Evolutionary conservation across 192 early-diverging fungal species (phyloP).

Genomic region (Mortierella hygrophila): DNA sequence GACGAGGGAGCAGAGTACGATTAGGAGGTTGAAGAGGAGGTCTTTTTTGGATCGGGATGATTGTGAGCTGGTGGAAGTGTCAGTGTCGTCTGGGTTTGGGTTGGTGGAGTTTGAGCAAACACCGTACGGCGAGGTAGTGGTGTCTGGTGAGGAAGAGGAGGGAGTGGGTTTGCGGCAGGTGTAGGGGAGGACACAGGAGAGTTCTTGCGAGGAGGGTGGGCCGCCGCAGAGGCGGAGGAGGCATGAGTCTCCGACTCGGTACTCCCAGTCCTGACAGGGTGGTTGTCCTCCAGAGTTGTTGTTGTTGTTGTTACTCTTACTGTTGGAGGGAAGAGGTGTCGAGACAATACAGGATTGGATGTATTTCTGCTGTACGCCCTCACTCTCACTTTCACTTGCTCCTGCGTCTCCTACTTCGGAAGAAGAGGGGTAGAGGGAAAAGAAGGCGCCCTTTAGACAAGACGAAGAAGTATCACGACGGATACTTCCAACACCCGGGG

Average conservation of each 20-base stretch:
- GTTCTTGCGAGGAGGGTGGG: background rate
- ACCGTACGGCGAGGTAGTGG: background rate
- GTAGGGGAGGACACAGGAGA: background rate
- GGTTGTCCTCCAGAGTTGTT: background rate
- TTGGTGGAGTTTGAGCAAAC: background rate
- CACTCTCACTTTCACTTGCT: background rate
- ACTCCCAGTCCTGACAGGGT: constrained; percentile 24
- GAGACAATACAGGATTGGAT: constrained; percentile 15
- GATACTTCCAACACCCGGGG: constrained; percentile 9
- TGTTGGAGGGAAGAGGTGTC: background rate
- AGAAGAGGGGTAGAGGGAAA: constrained; percentile 15
- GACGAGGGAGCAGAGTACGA: background rate
- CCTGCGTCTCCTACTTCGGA: background rate
- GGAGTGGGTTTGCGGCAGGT: background rate
- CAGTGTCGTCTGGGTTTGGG: background rate
- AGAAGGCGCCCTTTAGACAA: constrained; percentile 9
- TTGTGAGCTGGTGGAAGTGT: background rate
- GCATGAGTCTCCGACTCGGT: constrained; percentile 1
- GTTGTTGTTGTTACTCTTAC: too few relatives aligned
- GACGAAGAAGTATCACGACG: background rate
- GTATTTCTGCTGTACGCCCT: background rate
- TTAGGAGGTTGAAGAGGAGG: background rate
- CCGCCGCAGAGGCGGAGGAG: constrained; percentile 15
- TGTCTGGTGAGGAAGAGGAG: background rate
- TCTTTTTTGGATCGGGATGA: background rate